Conservation (phyloP, 441 rosid species). For the Gossypium davidsonii region DNA sequence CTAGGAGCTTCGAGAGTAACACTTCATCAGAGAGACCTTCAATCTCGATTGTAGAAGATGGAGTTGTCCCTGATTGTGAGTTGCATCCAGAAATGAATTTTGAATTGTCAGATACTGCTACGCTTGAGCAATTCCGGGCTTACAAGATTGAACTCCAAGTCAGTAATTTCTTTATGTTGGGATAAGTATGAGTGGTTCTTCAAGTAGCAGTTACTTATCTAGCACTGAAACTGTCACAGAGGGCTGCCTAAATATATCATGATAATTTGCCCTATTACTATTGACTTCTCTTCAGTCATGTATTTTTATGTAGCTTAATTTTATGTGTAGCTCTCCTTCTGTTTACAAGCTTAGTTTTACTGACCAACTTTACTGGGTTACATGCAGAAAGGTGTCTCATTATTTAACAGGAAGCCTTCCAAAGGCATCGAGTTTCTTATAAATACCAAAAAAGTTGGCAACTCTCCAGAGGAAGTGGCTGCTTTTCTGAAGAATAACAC, state of each 20-base stretch:
- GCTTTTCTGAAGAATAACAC: slow-evolving; percentile 61
- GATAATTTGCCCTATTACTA: not conserved
- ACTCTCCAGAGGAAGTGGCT: slow-evolving; percentile 79
- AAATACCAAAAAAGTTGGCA: slow-evolving; percentile 61
- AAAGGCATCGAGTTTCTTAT: slow-evolving; percentile 87
- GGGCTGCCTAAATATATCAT: not conserved
- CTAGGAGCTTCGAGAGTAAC: slow-evolving; percentile 51
- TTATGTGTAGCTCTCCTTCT: slow-evolving; percentile 1
- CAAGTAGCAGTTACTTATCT: not conserved
- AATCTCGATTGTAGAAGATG: slow-evolving; percentile 57
- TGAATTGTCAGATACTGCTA: slow-evolving; percentile 76
- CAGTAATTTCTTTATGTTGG: slow-evolving; percentile 15
- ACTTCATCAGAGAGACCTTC: slow-evolving; percentile 41
- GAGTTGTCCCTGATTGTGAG: slow-evolving; percentile 51
- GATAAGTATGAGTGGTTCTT: not conserved
- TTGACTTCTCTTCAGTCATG: not conserved
- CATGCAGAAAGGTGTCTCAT: slow-evolving; percentile 82
- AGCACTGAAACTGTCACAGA: not conserved
- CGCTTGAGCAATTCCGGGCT: slow-evolving; percentile 87
- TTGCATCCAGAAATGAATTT: slow-evolving; percentile 53
- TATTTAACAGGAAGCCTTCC: slow-evolving; percentile 86
- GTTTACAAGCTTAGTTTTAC: slow-evolving; percentile 12
- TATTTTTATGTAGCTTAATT: not conserved
- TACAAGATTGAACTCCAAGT: slow-evolving; percentile 97
- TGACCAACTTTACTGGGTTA: slow-evolving; percentile 35